Conservation (phyloP, 2,329 filamentous ascomycete genomes). For the Diaporthe humulicola region DNA sequence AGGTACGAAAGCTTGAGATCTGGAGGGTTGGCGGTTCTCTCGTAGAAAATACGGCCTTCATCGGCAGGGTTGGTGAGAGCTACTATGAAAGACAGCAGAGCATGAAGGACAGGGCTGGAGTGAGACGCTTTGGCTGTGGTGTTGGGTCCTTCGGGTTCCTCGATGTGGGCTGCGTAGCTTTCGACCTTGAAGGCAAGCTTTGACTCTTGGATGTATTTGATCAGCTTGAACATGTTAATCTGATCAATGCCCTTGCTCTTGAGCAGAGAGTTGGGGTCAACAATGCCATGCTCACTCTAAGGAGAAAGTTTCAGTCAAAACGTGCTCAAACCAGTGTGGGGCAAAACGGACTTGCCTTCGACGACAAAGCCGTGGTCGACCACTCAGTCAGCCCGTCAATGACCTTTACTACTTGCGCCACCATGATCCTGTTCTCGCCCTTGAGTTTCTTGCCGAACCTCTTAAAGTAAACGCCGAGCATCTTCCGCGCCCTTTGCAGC, state of each 20-base stretch:
- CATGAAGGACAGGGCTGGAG: slow-evolving; percentile 67
- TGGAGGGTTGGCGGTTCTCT: slow-evolving; percentile 54
- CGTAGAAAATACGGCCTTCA: slow-evolving; percentile 76
- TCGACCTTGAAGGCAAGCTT: slow-evolving; percentile 96
- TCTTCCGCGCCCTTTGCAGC: slow-evolving; percentile 77
- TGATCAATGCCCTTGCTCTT: slow-evolving; percentile 91
- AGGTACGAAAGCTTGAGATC: slow-evolving; percentile 83
- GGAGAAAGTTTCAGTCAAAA: background rate
- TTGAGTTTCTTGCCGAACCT: slow-evolving; percentile 91
- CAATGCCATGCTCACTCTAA: slow-evolving; percentile 71
- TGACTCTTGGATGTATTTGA: slow-evolving; percentile 89
- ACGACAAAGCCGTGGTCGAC: slow-evolving; percentile 67
- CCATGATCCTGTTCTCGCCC: slow-evolving; percentile 90
- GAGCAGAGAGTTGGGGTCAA: slow-evolving; percentile 80
- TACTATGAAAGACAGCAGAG: slow-evolving; percentile 74
- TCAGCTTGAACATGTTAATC: slow-evolving; percentile 92
- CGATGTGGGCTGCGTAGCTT: slow-evolving; percentile 79
- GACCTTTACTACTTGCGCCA: slow-evolving; percentile 87
- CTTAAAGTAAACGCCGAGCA: slow-evolving; percentile 85
- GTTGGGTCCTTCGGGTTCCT: slow-evolving; percentile 56
- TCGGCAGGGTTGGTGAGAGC: slow-evolving; percentile 88
- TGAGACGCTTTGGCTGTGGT: slow-evolving; percentile 70
- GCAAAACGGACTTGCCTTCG: slow-evolving; percentile 56
- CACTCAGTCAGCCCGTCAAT: slow-evolving; percentile 83
- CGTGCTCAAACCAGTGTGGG: background rate